Evolutionary conservation across 2,329 filamentous ascomycete species (phyloP).

Genomic region (Trichoderma hamatum): DNA sequence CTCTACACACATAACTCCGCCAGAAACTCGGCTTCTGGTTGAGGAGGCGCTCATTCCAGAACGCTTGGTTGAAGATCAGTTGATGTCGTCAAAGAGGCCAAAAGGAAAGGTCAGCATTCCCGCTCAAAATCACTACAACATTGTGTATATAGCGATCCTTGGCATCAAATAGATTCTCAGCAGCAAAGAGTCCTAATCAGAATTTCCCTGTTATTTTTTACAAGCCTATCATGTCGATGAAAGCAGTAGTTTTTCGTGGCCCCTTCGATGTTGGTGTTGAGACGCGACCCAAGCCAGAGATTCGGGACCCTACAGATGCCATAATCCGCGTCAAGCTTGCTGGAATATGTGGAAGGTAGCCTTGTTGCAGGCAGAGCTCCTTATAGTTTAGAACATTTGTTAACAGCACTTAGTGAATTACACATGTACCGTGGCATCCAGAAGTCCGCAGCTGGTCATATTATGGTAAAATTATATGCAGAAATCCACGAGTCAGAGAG

Average conservation of each 20-base stretch:
- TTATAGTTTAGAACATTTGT: neutral
- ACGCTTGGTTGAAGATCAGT: neutral
- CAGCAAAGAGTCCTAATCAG: neutral
- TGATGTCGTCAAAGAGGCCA: neutral
- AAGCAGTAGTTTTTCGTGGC: constrained; percentile 9
- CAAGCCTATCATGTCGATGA: neutral
- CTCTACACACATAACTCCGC: neutral
- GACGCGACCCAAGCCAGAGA: neutral
- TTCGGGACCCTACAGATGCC: constrained; percentile 4
- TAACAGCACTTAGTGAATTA: neutral
- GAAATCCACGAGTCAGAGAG: too few relatives aligned
- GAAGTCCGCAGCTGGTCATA: neutral
- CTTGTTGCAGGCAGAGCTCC: neutral
- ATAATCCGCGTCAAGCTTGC: neutral
- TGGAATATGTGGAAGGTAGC: constrained; percentile 11
- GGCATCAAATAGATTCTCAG: neutral
- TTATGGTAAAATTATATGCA: neutral
- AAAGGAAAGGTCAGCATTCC: neutral
- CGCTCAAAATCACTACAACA: neutral
- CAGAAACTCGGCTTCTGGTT: neutral
- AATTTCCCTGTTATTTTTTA: neutral
- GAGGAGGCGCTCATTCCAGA: neutral
- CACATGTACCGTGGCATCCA: constrained; percentile 6
- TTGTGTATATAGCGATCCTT: neutral
- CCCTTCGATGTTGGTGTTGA: neutral